Conservation (phyloP, 345 rosid genomes). For the Salix suchowensis region DNA sequence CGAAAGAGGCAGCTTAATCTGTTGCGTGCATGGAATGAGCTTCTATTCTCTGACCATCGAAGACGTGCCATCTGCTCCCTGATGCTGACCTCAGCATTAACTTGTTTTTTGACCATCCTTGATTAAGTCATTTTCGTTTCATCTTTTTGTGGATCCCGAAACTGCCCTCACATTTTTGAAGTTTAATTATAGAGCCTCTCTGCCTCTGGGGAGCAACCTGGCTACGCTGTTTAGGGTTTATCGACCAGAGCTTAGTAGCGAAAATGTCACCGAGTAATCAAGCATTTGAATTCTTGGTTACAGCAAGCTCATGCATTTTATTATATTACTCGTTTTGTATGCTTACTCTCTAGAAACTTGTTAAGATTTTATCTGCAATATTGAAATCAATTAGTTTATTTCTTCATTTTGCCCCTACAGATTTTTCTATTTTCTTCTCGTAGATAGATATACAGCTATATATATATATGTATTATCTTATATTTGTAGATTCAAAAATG, state of each 20-base stretch:
- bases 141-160: not conserved
- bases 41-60: slow-evolving; percentile 19
- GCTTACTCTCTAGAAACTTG: no score
- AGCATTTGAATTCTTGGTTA: no score
- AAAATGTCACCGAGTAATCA: not conserved
- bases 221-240: no score
- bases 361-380: no score
- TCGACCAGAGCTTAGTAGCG: not conserved
- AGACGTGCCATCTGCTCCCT: slow-evolving; percentile 31
- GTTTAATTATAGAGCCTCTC: no score
- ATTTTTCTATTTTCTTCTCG: not conserved
- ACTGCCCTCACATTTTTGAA: not conserved
- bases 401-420: not conserved
- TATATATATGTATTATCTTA: no score
- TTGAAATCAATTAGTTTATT: no score
- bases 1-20: slow-evolving; percentile 8
- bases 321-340: no score
- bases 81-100: slow-evolving; percentile 12
- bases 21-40: slow-evolving; percentile 52
- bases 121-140: not conserved
- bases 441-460: no score
- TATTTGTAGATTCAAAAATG: no score
- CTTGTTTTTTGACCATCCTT: not conserved
- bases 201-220: not conserved
- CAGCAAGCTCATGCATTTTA: no score